Conservation (phyloP, 2,329 filamentous ascomycete species). For the Colletotrichum kahawae region DNA sequence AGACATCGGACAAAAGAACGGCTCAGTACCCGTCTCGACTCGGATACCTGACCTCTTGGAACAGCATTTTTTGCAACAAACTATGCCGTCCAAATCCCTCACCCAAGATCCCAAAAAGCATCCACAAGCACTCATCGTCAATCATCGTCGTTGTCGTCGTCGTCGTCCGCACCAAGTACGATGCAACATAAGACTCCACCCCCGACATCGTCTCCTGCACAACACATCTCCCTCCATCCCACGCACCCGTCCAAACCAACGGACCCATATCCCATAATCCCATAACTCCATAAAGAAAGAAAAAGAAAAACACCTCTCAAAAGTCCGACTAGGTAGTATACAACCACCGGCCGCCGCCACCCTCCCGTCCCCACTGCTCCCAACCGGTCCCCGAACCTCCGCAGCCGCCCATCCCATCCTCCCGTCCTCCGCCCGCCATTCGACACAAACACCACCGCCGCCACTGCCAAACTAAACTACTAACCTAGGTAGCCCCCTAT, state of each 20-base stretch:
- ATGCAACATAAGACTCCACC: neutral
- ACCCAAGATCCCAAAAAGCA: neutral
- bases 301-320: neutral
- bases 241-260: neutral
- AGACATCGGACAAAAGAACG: rapidly evolving
- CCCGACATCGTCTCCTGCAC: neutral
- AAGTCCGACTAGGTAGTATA: neutral
- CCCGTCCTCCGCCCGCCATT: neutral
- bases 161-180: too few relatives aligned
- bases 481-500: neutral
- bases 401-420: neutral
- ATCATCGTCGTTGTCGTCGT: neutral
- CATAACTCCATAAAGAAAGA: neutral
- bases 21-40: neutral
- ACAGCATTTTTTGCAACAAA: neutral
- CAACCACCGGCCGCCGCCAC: neutral
- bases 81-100: neutral
- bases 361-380: neutral
- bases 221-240: neutral
- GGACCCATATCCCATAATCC: neutral
- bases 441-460: neutral
- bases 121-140: neutral
- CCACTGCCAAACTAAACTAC: neutral
- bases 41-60: neutral
- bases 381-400: neutral